Percentiles rank a stretch among this genome's conserved stretches.
These are phyloP conservation scores for Metschnikowia kunwiensis DNA, from an alignment of 805 yeast species.

Conservation along the genomic window DNA sequence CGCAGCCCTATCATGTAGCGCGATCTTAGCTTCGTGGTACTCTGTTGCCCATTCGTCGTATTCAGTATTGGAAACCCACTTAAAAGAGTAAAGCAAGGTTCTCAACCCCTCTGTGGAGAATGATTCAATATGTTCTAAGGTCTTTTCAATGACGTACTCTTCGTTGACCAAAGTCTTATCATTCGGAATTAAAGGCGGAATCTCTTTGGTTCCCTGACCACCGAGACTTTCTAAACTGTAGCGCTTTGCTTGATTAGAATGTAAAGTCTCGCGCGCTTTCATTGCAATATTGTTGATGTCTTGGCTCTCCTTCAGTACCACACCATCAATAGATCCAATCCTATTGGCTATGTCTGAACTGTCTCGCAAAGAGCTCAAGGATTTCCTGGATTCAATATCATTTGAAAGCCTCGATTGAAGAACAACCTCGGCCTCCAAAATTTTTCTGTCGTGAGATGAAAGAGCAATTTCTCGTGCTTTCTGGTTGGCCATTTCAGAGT, in stretches of 20 bases:
- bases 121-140: constrained; percentile 87
- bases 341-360: constrained; percentile 24
- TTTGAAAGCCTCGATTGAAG: constrained; percentile 51
- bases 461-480: constrained; percentile 63
- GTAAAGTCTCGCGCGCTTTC: constrained; percentile 56
- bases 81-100: constrained; percentile 79
- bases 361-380: constrained; percentile 30
- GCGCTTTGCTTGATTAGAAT: constrained; percentile 54
- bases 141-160: constrained; percentile 73
- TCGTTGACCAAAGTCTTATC: constrained; percentile 67
- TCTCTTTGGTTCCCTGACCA: not conserved
- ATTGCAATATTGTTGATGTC: constrained; percentile 54
- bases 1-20: constrained; percentile 62
- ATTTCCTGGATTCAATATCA: constrained; percentile 30
- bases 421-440: constrained; percentile 72
- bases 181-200: constrained; percentile 25
- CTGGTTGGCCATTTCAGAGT: constrained; percentile 54
- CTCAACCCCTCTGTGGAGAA: constrained; percentile 94
- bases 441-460: constrained; percentile 60
- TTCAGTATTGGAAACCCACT: constrained; percentile 58
- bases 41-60: constrained; percentile 65
- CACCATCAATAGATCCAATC: constrained; percentile 48
- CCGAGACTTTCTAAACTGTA: constrained; percentile 36
- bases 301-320: constrained; percentile 43
- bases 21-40: constrained; percentile 73